Evolutionary conservation across 140 eudicot genomes (phyloP).

Genomic region (Senecio squalidus): DNA sequence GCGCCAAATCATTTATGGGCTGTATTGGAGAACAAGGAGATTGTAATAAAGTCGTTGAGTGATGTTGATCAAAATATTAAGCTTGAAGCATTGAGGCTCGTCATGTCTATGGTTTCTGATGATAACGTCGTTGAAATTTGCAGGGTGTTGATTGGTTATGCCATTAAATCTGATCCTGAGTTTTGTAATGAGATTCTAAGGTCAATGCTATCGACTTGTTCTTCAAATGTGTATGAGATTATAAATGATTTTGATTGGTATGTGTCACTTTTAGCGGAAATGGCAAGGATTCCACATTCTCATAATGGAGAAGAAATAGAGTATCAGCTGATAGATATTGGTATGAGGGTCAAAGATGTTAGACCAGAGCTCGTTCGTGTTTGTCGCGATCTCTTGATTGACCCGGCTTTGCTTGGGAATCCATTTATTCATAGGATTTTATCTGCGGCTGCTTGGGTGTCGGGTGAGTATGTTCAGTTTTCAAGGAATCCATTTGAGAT

Average conservation of each 20-base stretch:
- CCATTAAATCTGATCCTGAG: constrained; percentile 81
- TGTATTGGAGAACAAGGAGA: constrained; percentile 79
- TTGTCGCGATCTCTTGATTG: constrained; percentile 68
- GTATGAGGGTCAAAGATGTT: constrained; percentile 89
- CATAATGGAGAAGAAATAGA: constrained; percentile 83
- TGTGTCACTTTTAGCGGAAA: constrained; percentile 83
- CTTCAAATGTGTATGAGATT: constrained; percentile 61
- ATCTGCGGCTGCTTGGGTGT: constrained; percentile 80
- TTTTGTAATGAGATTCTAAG: constrained; percentile 76
- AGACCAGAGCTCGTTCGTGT: constrained; percentile 74
- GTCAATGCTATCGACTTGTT: constrained; percentile 59
- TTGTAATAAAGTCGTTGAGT: constrained; percentile 75
- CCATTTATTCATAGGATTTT: constrained; percentile 62
- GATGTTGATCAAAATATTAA: constrained; percentile 73
- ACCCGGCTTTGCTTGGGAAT: constrained; percentile 93
- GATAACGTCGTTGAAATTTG: constrained; percentile 78
- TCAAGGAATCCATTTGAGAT: constrained; percentile 74
- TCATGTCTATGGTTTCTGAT: constrained; percentile 82
- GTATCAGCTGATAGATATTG: constrained; percentile 76
- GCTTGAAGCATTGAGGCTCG: constrained; percentile 70
- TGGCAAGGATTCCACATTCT: constrained; percentile 80
- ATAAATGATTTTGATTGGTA: constrained; percentile 91
- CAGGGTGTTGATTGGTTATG: constrained; percentile 70
- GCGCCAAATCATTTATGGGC: constrained; percentile 65
- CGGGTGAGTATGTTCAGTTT: constrained; percentile 72